A percentile compares a stretch with the other conserved stretches of the same genome.
These are phyloP conservation scores for Anastatica hierochuntica DNA, from an alignment of 345 rosid genomes.

Conservation along the genomic window DNA sequence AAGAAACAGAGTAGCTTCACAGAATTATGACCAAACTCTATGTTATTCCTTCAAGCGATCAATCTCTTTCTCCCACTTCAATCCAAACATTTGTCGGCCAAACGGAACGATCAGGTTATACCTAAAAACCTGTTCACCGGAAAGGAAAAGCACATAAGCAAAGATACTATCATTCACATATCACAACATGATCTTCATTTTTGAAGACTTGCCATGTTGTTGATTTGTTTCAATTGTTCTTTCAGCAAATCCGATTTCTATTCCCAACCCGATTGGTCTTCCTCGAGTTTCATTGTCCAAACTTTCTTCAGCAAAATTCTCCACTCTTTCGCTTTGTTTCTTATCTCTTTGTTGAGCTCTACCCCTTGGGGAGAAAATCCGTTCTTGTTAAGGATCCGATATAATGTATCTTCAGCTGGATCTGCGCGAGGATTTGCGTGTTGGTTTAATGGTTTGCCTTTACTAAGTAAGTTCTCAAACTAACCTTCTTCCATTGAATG, in stretches of 20 bases:
- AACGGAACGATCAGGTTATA: conserved; percentile 80
- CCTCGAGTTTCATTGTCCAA: conserved; percentile 40
- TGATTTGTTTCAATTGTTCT: conserved; percentile 51
- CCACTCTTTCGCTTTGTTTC: conserved; percentile 51
- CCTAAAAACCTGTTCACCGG: conserved; percentile 53
- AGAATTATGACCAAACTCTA: conserved; percentile 17
- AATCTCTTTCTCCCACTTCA: conserved; percentile 85
- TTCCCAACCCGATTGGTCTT: conserved; percentile 42
- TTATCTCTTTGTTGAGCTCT: conserved; percentile 83
- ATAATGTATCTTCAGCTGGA: conserved; percentile 83
- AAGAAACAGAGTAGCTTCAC: conserved; percentile 3
- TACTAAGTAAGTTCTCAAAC: conserved; percentile 84
- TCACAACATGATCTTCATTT: not conserved
- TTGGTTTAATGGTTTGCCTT: conserved; percentile 79
- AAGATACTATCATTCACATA: not conserved
- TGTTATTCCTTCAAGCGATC: conserved; percentile 44
- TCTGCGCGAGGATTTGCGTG: conserved; percentile 63
- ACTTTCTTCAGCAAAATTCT: conserved; percentile 59
- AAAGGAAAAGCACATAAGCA: not conserved
- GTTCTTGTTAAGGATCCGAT: conserved; percentile 69
- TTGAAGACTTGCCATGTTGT: conserved; percentile 45
- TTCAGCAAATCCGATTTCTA: conserved; percentile 39
- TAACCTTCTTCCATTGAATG: conserved; percentile 96
- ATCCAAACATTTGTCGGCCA: conserved; percentile 80
- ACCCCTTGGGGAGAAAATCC: conserved; percentile 90